Evolutionary conservation across 2,329 filamentous ascomycete species (phyloP).

Genomic region (Rutstroemia sp.): DNA sequence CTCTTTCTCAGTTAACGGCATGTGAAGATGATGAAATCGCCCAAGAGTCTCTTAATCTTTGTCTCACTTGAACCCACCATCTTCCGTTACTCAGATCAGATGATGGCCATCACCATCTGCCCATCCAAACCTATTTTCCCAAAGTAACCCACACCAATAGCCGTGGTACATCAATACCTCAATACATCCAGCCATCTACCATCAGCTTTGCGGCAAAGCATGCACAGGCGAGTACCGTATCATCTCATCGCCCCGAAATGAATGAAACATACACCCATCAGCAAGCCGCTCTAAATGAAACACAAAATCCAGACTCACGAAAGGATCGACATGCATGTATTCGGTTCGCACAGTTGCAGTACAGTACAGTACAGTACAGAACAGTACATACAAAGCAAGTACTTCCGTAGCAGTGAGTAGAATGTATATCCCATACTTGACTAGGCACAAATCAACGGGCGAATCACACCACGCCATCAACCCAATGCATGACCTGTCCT

Average conservation of each 20-base stretch:
- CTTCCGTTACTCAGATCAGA: not conserved
- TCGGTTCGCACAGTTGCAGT: too few species aligned
- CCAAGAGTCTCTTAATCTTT: not conserved
- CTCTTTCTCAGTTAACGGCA: not conserved
- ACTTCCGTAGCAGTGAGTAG: too few species aligned
- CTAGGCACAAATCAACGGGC: too few species aligned
- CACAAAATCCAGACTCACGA: not conserved
- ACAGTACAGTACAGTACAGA: too few species aligned
- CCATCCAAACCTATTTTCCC: not conserved
- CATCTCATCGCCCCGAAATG: not conserved
- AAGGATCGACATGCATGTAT: slow-evolving; percentile 1
- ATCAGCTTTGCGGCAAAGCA: too few species aligned
- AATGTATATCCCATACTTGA: too few species aligned
- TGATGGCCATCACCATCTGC: slow-evolving; percentile 4
- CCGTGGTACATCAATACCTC: too few species aligned
- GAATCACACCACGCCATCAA: too few species aligned
- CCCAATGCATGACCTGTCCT: too few species aligned
- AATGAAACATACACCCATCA: not conserved
- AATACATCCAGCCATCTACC: not conserved
- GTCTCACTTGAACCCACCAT: slow-evolving; percentile 6
- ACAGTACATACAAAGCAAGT: too few species aligned
- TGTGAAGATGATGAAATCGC: not conserved
- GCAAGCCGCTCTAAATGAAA: slow-evolving; percentile 2
- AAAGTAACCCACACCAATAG: not conserved
- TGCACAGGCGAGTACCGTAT: too few species aligned